Evolutionary conservation across 768 basidiomycete genomes (phyloP).

Genomic region (Lactarius sp.): DNA sequence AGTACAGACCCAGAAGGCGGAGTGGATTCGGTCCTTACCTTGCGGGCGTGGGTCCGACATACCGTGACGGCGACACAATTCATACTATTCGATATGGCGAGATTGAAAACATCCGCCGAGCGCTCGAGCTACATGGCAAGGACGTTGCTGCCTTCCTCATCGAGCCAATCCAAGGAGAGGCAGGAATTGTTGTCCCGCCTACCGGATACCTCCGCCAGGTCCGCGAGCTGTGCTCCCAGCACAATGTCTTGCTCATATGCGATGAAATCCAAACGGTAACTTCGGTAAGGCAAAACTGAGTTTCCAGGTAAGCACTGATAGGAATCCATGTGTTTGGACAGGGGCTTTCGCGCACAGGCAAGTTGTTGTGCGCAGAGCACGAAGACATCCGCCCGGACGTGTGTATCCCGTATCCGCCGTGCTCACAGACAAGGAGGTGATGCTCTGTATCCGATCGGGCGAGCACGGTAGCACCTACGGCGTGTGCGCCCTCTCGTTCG

Average conservation of each 20-base stretch:
- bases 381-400: conserved; percentile 88
- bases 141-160: conserved; percentile 90
- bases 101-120: conserved; percentile 74
- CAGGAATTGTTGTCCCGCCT: conserved; percentile 91
- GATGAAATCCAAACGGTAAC: conserved; percentile 92
- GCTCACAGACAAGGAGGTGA: conserved; percentile 86
- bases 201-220: conserved; percentile 78
- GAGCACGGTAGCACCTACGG: conserved; percentile 97
- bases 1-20: conserved; percentile 91
- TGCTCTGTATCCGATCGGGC: conserved; percentile 93
- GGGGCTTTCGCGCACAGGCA: conserved; percentile 91
- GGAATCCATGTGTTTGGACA: conserved; percentile 30
- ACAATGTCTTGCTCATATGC: conserved; percentile 93
- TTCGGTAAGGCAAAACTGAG: conserved; percentile 31
- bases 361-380: conserved; percentile 87
- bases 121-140: conserved; percentile 73
- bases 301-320: conserved; percentile 1
- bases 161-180: conserved; percentile 99
- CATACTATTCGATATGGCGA: conserved; percentile 78
- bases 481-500: conserved; percentile 50
- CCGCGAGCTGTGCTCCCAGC: conserved; percentile 80
- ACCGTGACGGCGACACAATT: conserved; percentile 46
- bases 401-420: conserved; percentile 98
- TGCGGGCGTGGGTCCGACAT: conserved; percentile 78
- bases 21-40: conserved; percentile 90